These are phyloP conservation scores for Nissolia schottii DNA, from an alignment of 306 rosid genomes.

Conservation along the genomic window DNA sequence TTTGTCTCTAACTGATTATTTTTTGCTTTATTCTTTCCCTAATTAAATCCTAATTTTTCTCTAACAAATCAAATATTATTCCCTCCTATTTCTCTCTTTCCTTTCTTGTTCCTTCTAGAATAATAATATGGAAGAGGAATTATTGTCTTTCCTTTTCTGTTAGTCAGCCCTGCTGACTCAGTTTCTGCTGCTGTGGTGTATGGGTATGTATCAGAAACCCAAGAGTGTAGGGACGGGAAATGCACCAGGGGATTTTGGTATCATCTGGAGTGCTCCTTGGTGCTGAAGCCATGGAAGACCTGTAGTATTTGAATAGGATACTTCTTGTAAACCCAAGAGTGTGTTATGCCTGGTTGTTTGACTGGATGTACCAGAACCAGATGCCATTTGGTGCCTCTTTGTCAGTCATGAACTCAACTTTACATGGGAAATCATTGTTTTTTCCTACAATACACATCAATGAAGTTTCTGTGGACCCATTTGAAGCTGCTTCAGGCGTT, in stretches of 20 bases:
- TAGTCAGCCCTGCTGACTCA: too few relatives aligned
- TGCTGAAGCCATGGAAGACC: neutral
- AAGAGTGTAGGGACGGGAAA: neutral
- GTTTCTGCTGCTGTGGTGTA: too few relatives aligned
- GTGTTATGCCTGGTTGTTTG: neutral
- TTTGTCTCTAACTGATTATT: too few relatives aligned
- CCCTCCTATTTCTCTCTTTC: too few relatives aligned
- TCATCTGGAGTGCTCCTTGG: neutral
- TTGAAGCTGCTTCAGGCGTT: neutral
- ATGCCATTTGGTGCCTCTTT: neutral
- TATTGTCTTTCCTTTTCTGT: too few relatives aligned
- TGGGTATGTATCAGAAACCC: too few relatives aligned
- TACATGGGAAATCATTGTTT: neutral
- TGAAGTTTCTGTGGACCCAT: conserved; percentile 3
- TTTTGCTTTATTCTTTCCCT: too few relatives aligned
- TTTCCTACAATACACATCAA: neutral
- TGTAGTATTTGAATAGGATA: neutral
- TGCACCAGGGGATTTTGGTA: neutral
- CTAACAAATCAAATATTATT: too few relatives aligned
- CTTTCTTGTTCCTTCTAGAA: too few relatives aligned
- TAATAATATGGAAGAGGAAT: too few relatives aligned
- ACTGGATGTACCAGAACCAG: neutral
- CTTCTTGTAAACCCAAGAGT: conserved; percentile 13
- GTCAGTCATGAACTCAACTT: neutral
- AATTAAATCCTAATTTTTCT: too few relatives aligned